These are phyloP conservation scores for Euphorbia pulcherrima DNA, from an alignment of 345 rosid genomes.

Conservation along the genomic window DNA sequence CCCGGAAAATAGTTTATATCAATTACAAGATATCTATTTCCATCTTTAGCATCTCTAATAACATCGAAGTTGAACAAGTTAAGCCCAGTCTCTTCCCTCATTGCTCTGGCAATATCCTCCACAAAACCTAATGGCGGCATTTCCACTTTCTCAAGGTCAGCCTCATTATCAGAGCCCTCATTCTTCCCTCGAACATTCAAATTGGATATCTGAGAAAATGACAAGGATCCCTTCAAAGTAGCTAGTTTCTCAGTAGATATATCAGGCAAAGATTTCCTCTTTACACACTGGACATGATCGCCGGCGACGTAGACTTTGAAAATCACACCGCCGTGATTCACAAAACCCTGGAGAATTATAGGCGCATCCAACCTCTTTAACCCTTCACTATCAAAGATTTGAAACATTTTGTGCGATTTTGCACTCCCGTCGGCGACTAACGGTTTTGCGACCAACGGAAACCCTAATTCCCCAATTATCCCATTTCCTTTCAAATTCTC, in stretches of 20 bases:
- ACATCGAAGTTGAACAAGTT: constrained; percentile 62
- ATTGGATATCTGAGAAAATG: constrained; percentile 60
- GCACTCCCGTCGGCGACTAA: constrained; percentile 48
- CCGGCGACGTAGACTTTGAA: constrained; percentile 64
- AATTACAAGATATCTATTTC: constrained; percentile 43
- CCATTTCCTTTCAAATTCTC: constrained; percentile 20
- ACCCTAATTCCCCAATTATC: constrained; percentile 31
- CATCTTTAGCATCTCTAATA: constrained; percentile 51
- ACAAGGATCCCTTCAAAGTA: constrained; percentile 36
- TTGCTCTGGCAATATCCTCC: constrained; percentile 37
- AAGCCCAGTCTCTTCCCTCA: constrained; percentile 49
- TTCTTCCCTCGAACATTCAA: constrained; percentile 25
- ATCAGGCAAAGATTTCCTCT: constrained; percentile 53
- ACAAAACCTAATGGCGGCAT: constrained; percentile 52
- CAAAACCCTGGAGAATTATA: constrained; percentile 59
- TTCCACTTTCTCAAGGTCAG: constrained; percentile 38
- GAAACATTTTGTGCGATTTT: constrained; percentile 45
- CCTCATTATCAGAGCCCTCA: constrained; percentile 15
- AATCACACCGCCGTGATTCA: constrained; percentile 63
- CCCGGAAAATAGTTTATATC: constrained; percentile 77
- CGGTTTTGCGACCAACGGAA: constrained; percentile 57
- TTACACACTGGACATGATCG: constrained; percentile 38
- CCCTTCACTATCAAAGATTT: constrained; percentile 50
- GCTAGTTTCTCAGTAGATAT: constrained; percentile 42
- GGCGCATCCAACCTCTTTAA: constrained; percentile 37